Evolutionary conservation across 202 grass and related monocot species (phyloP).

Genomic region (Carex arenaria): DNA sequence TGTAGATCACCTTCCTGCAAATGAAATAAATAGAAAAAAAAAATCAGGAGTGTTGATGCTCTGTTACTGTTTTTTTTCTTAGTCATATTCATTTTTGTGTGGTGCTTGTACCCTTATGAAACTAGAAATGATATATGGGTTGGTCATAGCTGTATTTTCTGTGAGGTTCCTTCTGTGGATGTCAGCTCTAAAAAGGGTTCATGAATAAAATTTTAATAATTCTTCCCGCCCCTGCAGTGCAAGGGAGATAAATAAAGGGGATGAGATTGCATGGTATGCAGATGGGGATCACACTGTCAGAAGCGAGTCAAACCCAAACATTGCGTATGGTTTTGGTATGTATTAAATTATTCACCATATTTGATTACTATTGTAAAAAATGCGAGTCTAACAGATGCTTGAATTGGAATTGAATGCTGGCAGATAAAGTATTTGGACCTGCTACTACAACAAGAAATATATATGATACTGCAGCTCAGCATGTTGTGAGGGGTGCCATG

Average conservation of each 20-base stretch:
- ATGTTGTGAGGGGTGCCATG: conserved; percentile 96
- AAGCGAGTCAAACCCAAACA: conserved; percentile 76
- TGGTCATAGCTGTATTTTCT: background rate
- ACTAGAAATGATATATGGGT: background rate
- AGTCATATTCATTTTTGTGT: background rate
- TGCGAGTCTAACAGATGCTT: background rate
- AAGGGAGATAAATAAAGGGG: conserved; percentile 94
- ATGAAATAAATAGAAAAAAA: background rate
- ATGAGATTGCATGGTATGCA: conserved; percentile 92
- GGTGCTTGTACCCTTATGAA: background rate
- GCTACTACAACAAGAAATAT: conserved; percentile 87
- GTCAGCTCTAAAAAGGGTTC: background rate
- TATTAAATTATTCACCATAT: conserved; percentile 21
- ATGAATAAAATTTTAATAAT: background rate
- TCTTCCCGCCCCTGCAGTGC: conserved; percentile 35
- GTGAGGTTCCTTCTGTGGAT: background rate
- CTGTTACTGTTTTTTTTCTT: background rate
- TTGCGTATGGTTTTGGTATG: conserved; percentile 86
- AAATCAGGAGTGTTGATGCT: background rate
- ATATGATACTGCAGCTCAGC: conserved; percentile 87
- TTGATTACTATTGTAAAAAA: background rate
- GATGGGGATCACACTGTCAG: conserved; percentile 83
- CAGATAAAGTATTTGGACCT: conserved; percentile 98
- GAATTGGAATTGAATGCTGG: conserved; percentile 19
- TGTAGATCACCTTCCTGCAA: background rate